phyloP scores from a whole-genome alignment of 2,329 filamentous ascomycete genomes.

The Passalora sequoiae region DNA sequence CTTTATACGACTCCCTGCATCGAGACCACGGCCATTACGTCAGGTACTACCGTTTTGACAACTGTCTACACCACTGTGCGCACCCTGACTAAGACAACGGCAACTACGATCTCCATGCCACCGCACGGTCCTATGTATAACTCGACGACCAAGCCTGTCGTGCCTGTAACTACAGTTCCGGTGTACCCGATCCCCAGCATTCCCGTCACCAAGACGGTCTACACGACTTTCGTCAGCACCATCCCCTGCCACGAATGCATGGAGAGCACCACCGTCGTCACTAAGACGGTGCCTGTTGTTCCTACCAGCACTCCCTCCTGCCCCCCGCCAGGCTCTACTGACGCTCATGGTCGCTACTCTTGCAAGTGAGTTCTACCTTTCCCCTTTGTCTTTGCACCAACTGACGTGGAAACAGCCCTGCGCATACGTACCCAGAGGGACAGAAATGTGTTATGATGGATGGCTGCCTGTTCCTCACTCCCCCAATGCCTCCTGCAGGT shows the following conservation, averaged over 20 bases:
- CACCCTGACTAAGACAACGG: slow-evolving; percentile 3
- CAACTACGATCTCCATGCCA: slow-evolving; percentile 3
- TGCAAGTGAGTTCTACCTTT: too few species aligned
- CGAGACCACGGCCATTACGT: slow-evolving; percentile 1
- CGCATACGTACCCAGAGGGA: too few species aligned
- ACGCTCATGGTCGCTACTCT: too few species aligned
- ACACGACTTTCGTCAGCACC: slow-evolving; percentile 1
- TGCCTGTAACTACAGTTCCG: not conserved
- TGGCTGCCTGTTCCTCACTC: too few species aligned
- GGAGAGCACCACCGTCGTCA: slow-evolving; percentile 3
- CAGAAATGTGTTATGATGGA: too few species aligned
- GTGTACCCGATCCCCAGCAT: not conserved
- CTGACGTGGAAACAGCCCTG: too few species aligned
- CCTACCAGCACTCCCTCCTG: not conserved
- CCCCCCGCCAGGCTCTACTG: not conserved
- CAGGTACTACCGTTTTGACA: slow-evolving; percentile 23
- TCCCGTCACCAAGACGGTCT: slow-evolving; percentile 6
- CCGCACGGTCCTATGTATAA: too few species aligned
- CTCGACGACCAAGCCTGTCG: slow-evolving; percentile 2
- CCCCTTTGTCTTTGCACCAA: too few species aligned
- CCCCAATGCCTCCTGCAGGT: not conserved
- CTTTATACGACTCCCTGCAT: not conserved
- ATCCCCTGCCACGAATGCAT: slow-evolving; percentile 1
- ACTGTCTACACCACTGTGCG: slow-evolving; percentile 30
- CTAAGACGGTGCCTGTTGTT: not conserved